Evolutionary conservation across 139 green algal genomes (phyloP).

Genomic region (Micractinium conductrix): DNA sequence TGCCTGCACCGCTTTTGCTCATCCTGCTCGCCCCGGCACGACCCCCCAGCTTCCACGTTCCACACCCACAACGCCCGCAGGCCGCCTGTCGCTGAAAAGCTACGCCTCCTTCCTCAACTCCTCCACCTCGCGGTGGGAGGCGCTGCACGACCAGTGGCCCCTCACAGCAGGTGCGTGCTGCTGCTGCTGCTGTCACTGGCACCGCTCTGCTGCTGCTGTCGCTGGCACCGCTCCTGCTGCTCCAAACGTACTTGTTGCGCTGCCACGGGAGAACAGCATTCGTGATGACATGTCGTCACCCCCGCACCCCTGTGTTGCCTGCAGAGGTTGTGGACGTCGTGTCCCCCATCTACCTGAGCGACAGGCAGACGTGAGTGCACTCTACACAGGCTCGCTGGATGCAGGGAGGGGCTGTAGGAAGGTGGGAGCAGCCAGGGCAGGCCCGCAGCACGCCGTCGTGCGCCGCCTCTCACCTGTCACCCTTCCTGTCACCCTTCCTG

Average conservation of each 20-base stretch:
- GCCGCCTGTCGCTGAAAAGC: slow-evolving; percentile 43
- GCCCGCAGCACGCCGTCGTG: too few species aligned
- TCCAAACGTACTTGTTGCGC: too few species aligned
- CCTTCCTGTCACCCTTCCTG: too few species aligned
- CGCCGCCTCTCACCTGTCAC: too few species aligned
- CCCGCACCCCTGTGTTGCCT: too few species aligned
- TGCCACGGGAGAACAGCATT: too few species aligned
- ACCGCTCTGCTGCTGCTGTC: slow-evolving; percentile 2
- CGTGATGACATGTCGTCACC: too few species aligned
- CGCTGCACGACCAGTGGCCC: slow-evolving; percentile 73
- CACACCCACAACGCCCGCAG: neutral
- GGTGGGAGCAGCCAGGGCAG: neutral
- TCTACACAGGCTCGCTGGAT: neutral
- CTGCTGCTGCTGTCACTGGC: too few species aligned
- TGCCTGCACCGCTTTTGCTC: neutral
- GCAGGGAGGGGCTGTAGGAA: neutral
- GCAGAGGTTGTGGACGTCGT: slow-evolving; percentile 60
- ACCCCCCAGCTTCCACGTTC: neutral
- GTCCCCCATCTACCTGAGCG: slow-evolving; percentile 62
- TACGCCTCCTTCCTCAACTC: slow-evolving; percentile 80
- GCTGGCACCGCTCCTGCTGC: too few species aligned
- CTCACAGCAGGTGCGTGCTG: slow-evolving; percentile 23
- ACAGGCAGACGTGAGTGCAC: slow-evolving; percentile 52
- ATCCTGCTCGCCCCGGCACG: neutral
- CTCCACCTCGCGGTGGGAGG: slow-evolving; percentile 78